Base-by-base conservation (phyloP, 73 alveolate genomes). In the Symbiodinium natans region DNA sequence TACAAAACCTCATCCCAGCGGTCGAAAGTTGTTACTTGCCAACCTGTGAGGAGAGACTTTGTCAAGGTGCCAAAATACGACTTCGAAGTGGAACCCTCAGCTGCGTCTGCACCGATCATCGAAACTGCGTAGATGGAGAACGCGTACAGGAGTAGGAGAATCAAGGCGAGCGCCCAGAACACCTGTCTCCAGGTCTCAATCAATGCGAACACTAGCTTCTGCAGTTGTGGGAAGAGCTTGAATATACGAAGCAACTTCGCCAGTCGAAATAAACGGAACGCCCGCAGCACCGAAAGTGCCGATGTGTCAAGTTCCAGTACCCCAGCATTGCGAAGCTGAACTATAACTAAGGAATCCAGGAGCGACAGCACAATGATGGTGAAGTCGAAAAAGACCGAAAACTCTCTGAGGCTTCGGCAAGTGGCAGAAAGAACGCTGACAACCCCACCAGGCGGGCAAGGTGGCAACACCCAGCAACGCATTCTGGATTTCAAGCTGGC, bases 181-280 rank as follows among this genome's bases (percentile, higher is more conserved):
- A 90, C 97, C 85, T 90, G 97, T 42, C 88, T 84, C 97, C 97
- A 90, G 77, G 97, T 90, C 89, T 90, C 97, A 41, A 90, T 90
- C 29, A 90, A 85, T 7, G 97, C 97, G 48, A 90, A 90, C 80
- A 90, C 97, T 80, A 90, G 77, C 97, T 90, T 90, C 80, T 90
- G 97, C 88, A 90, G 88, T 40, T 90, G 97, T 5, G 97, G 97
- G 40, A 90, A 90, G 27, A 90, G 88, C 56, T 73, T 90, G 89
- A 90, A 90, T 42, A 90, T 83, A 38, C 97, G 87, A 82, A 90
- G 56, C 33, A 90, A 73, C 39, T 90, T 90, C 52, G 97, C 97
- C 77, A 90, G 19, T 31, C 97, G 74, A 31, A 90, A 90, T 34
- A 90, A 33, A 3, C 97, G 97, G 39, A 90, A 90, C 41, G 97